A percentile compares a stretch with the other conserved stretches of the same genome.
Conservation (phyloP, 768 basidiomycete genomes). For the Rhodotorula toruloides region DNA sequence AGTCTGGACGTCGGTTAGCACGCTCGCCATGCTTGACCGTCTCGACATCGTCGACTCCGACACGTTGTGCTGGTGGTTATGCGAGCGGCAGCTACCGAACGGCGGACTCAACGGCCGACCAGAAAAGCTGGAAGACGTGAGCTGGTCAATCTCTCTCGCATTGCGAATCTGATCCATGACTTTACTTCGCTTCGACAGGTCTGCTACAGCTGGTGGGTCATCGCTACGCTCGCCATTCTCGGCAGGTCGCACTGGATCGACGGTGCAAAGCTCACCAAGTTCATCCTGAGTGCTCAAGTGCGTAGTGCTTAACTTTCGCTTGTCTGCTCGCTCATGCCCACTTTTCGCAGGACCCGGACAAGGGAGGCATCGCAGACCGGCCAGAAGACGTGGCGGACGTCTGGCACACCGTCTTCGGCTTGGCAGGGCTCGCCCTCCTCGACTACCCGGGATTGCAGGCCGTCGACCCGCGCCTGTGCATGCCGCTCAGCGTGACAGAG, state of each 20-base stretch:
- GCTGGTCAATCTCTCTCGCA: slow-evolving; percentile 45
- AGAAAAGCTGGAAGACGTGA: slow-evolving; percentile 93
- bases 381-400: slow-evolving; percentile 92
- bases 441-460: slow-evolving; percentile 79
- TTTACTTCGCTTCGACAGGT: slow-evolving; percentile 55
- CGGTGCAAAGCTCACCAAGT: slow-evolving; percentile 63
- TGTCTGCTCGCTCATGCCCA: background rate
- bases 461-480: slow-evolving; percentile 91
- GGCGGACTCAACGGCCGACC: slow-evolving; percentile 97
- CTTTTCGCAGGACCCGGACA: slow-evolving; percentile 66
- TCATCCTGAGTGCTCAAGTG: slow-evolving; percentile 85
- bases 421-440: slow-evolving; percentile 82
- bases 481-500: slow-evolving; percentile 63
- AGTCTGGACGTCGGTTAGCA: slow-evolving; percentile 87
- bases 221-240: slow-evolving; percentile 80
- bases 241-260: slow-evolving; percentile 83
- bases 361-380: slow-evolving; percentile 88
- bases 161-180: background rate
- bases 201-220: slow-evolving; percentile 96
- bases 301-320: slow-evolving; percentile 31
- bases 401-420: slow-evolving; percentile 91
- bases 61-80: slow-evolving; percentile 86
- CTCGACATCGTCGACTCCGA: slow-evolving; percentile 70
- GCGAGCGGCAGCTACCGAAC: slow-evolving; percentile 84
- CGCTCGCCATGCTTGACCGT: slow-evolving; percentile 77